These are phyloP conservation scores for Amylostereum areolatum DNA, from an alignment of 1,284 basidiomycete genomes.

Conservation along the genomic window DNA sequence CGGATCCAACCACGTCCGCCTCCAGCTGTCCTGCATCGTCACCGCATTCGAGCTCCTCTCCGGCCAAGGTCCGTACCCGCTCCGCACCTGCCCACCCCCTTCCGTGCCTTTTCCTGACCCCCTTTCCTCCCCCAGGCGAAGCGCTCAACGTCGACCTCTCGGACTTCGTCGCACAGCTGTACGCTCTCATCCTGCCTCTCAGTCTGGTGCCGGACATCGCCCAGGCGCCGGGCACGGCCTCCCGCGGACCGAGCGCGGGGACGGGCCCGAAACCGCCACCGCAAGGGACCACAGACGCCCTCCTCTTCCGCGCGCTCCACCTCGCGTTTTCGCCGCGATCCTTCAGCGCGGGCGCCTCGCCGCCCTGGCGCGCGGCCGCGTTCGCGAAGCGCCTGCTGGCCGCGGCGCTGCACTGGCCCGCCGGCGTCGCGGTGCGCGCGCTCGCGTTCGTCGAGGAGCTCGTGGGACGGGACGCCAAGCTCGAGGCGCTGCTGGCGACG, in stretches of 20 bases:
- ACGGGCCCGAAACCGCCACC: no score
- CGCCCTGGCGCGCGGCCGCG: constrained; percentile 80
- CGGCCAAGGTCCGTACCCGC: constrained; percentile 71
- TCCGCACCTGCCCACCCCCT: constrained; percentile 1
- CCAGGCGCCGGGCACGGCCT: constrained; percentile 20
- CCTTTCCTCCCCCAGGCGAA: constrained; percentile 55
- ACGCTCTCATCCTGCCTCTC: constrained; percentile 61
- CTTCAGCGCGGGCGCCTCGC: constrained; percentile 45
- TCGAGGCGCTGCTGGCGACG: constrained; percentile 81
- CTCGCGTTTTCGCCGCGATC: constrained; percentile 71
- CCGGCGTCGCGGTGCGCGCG: constrained; percentile 56
- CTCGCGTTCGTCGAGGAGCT: constrained; percentile 71
- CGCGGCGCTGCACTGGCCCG: constrained; percentile 77
- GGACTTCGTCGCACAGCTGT: constrained; percentile 82
- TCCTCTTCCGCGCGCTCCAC: constrained; percentile 83
- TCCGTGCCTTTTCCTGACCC: background rate
- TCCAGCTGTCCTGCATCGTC: constrained; percentile 81
- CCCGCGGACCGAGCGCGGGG: constrained; percentile 19
- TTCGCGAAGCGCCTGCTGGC: constrained; percentile 88
- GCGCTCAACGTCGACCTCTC: constrained; percentile 92
- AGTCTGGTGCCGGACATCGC: constrained; percentile 50
- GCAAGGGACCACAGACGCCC: constrained; percentile 47
- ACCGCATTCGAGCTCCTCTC: constrained; percentile 95
- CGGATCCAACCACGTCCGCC: constrained; percentile 36
- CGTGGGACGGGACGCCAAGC: constrained; percentile 70